These are phyloP conservation scores for Solanum ossicruentum DNA, from an alignment of 257 asterid genomes.

Conservation along the genomic window DNA sequence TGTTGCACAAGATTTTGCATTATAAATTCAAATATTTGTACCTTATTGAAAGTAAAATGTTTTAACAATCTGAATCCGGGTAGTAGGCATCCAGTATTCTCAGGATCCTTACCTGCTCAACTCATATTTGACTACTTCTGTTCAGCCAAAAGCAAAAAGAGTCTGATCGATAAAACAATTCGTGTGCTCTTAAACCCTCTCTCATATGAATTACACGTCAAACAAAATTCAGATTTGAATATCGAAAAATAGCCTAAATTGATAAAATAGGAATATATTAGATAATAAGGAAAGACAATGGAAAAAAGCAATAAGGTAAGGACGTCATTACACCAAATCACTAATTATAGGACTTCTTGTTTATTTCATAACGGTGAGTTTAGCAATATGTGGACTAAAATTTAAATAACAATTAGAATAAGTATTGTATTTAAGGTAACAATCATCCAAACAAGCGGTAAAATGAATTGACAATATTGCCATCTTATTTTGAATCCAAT, in stretches of 20 bases:
- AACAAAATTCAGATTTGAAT: not conserved
- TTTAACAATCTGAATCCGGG: not conserved
- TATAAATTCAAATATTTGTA: not conserved
- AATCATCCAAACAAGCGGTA: not conserved
- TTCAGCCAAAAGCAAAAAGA: not conserved
- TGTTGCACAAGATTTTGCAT: not conserved
- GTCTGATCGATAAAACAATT: not conserved
- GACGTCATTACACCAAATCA: not conserved
- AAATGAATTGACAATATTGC: too few relatives aligned
- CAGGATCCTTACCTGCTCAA: not conserved
- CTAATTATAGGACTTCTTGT: too few relatives aligned
- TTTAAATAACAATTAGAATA: too few relatives aligned
- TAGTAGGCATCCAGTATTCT: not conserved
- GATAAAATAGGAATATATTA: not conserved
- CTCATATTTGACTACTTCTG: not conserved
- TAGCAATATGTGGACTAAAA: not conserved
- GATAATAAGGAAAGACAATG: too few relatives aligned
- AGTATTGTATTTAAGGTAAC: not conserved
- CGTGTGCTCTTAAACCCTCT: not conserved
- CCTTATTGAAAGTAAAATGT: not conserved
- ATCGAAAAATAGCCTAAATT: too few relatives aligned
- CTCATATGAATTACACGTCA: not conserved
- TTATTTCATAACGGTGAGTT: not conserved
- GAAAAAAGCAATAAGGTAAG: too few relatives aligned
- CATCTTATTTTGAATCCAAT: not conserved